A percentile compares a stretch with the other conserved stretches of the same genome.
Conservation (phyloP, 805 yeast species). For the Wickerhamomyces silvicola region DNA sequence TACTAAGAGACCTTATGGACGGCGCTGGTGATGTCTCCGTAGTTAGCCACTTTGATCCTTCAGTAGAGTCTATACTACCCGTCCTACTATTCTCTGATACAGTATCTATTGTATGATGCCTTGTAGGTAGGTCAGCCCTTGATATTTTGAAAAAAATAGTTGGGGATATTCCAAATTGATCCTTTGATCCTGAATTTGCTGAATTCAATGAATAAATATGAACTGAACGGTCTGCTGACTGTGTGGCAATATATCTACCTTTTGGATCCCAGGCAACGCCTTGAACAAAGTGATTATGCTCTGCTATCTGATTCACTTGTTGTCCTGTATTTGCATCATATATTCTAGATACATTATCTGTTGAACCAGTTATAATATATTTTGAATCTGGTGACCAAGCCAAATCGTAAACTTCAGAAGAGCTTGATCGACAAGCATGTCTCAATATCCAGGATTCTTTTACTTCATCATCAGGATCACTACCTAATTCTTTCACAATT, state of each 20-base stretch:
- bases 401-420: conserved; percentile 82
- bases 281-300: conserved; percentile 87
- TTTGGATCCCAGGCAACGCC: conserved; percentile 96
- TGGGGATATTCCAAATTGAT: conserved; percentile 29
- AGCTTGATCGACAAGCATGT: conserved; percentile 49
- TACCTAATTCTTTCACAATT: conserved; percentile 55
- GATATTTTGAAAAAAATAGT: conserved; percentile 41
- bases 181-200: conserved; percentile 4
- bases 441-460: conserved; percentile 72
- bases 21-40: conserved; percentile 21
- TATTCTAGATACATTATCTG: conserved; percentile 79
- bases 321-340: conserved; percentile 53
- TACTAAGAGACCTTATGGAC: conserved; percentile 19
- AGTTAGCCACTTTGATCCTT: too few relatives aligned
- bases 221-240: conserved; percentile 82
- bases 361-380: conserved; percentile 79
- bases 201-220: conserved; percentile 54
- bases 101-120: conserved; percentile 2
- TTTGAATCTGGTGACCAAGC: conserved; percentile 87
- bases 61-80: neutral
- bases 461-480: conserved; percentile 39
- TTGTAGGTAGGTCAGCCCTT: conserved; percentile 52
- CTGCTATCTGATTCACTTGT: conserved; percentile 52
- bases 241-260: conserved; percentile 72
- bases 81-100: neutral